Base-by-base conservation (phyloP, 805 yeast species). In the Candida schatavii region DNA sequence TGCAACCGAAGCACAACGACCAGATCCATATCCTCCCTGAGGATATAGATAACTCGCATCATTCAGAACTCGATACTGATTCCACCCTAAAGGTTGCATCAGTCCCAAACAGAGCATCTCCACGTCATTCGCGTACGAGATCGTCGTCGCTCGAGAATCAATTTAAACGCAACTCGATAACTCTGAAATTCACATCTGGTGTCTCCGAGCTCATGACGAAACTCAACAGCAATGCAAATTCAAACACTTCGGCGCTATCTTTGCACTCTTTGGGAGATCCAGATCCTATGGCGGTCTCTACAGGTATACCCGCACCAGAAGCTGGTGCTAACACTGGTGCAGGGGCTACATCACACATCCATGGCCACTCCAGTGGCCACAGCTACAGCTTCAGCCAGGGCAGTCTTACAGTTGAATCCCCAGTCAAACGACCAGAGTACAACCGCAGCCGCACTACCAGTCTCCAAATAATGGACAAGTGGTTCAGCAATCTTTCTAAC, bases 171-270 rank as follows among this genome's bases (percentile, higher is more conserved):
- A 62, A 56, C 41, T 60, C 68, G 9, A 58, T 65, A 13, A 62
- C 70, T n/a, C 55, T 66, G 18, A 70, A 68, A 48, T 52, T 69
- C 33, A 56, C 69, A n/a, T 55, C 47, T n/a, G 74, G 75, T 1
- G 66, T 70, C 6, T 46, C 64, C 13, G 74, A 70, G 42, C 62
- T 70, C 33, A 69, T 70, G 71, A 67, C 66, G 13, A 69, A 66
- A 44, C 54, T 68, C 19, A 68, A 66, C 46, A n/a, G n/a, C n/a
- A 47, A 55, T 4, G 50, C 58, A 4, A 49, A 28, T 13, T 22
- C 52, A 3, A 43, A 45, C 13, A 35, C 44, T 10, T 34, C 45
- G 29, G n/a, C 41, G 5, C n/a, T 39, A 25, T 36, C 41, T 5
- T 14, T 38, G 15, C 41, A 29, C 22, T 38, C 41, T 6, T 14